Conservation (phyloP, 805 yeast genomes). For the Cyberlindnera lachancei region DNA sequence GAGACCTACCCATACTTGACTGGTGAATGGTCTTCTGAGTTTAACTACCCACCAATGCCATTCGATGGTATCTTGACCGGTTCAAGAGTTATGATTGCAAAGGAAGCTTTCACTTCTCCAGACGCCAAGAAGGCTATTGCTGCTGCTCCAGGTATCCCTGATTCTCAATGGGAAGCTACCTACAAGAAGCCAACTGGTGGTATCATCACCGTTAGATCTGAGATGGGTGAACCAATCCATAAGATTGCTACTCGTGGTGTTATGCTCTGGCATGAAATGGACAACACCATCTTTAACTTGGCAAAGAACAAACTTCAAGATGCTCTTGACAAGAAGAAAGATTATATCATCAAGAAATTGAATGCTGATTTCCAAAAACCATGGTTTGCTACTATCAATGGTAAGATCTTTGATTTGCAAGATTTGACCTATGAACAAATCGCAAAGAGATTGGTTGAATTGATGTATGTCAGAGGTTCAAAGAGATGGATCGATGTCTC, state of each 20-base stretch:
- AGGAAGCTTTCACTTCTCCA: constrained; percentile 90
- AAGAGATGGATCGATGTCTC: constrained; percentile 82
- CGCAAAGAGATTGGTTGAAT: constrained; percentile 77
- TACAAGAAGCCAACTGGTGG: constrained; percentile 97
- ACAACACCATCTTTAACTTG: constrained; percentile 82
- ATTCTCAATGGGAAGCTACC: constrained; percentile 85
- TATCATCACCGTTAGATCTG: constrained; percentile 90
- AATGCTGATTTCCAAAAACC: constrained; percentile 97
- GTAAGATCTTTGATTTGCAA: constrained; percentile 81
- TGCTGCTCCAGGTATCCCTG: constrained; percentile 83
- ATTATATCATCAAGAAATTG: constrained; percentile 74
- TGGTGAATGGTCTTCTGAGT: constrained; percentile 89
- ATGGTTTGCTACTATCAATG: constrained; percentile 77
- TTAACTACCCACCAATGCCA: constrained; percentile 96
- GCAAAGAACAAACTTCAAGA: constrained; percentile 85
- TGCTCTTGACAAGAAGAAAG: constrained; percentile 75
- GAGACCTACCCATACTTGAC: constrained; percentile 97
- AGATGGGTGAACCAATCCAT: constrained; percentile 99
- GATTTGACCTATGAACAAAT: constrained; percentile 96
- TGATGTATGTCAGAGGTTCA: constrained; percentile 76
- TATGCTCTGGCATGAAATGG: constrained; percentile 93
- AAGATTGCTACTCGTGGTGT: constrained; percentile 98
- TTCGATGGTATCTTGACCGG: constrained; percentile 96
- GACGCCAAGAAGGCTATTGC: constrained; percentile 93
- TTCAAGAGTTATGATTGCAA: constrained; percentile 94